Base-by-base conservation (phyloP, 2,329 filamentous ascomycete species). In the Aspergillus candidus region DNA sequence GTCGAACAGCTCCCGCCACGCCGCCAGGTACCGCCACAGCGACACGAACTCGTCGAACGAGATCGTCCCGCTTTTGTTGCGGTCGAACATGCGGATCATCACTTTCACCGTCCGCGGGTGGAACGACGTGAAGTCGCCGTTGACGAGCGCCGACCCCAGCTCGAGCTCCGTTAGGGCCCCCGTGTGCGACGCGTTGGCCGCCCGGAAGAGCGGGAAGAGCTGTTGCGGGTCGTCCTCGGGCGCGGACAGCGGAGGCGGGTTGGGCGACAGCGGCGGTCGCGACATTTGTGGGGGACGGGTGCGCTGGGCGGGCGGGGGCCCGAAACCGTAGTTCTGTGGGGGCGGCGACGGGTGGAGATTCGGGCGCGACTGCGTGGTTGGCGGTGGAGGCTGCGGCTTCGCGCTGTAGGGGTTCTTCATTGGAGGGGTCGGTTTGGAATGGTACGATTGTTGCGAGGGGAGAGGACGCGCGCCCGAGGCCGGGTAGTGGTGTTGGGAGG, bases 61-160 rank as follows among this genome's bases (percentile, higher is more conserved):
- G 65, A 98, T 94, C 11, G 85, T 86, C 40, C 90, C 89, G 50
- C 80, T 86, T 56, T 87, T 84, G 69, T 96, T 87, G 46, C 85
- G 87, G 71, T 97, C 91, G 70, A 98, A 98, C 93, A 98, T 97
- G 62, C 90, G 86, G 55, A 98, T 96, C 90, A 98, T 96, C 88
- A 97, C 95, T 61, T 85, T 85, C 53, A 97, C 90, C 1, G 93
- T 98, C 58, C 95, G 86, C 4, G 83, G 78, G 68, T 98, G 90
- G 66, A 98, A 98, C 4, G 88, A 80, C 1, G 88, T 88, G 80
- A 88, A 96, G 74, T 98, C 93, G 43, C 90, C 91, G 63, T 98
- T 98, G 47, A 97, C 90, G 5, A 98, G 81, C 14, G 93, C 93
- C 1, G 86, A 84, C 8, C 87, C 84, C 11, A 98, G 82, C 67